Percentiles rank a stretch among this genome's conserved stretches.
Conservation (phyloP, 2,329 filamentous ascomycete genomes). For the Pseudohalonectria lignicola region DNA sequence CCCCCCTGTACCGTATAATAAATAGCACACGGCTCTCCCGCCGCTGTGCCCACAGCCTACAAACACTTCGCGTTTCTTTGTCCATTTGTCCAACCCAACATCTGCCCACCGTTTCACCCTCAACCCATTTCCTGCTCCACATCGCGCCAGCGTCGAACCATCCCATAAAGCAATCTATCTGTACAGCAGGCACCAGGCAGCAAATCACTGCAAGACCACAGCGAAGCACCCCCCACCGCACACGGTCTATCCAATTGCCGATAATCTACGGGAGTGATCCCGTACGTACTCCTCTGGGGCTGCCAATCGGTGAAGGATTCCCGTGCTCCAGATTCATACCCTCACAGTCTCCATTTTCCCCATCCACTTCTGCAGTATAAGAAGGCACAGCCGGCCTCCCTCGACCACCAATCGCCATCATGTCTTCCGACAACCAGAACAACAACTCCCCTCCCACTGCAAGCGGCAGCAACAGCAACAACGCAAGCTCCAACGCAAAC, state of each 20-base stretch:
- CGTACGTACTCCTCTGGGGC: too few relatives aligned
- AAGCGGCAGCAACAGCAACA: slow-evolving; percentile 7
- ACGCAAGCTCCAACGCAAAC: slow-evolving; percentile 11
- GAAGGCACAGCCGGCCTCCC: background rate
- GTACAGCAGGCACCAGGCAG: too few relatives aligned
- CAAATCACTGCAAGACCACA: too few relatives aligned
- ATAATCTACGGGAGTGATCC: too few relatives aligned
- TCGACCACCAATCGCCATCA: slow-evolving; percentile 9
- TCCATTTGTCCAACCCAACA: background rate
- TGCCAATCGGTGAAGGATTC: too few relatives aligned
- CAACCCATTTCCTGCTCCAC: slow-evolving; percentile 8
- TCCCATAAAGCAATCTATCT: too few relatives aligned
- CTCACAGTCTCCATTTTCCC: background rate
- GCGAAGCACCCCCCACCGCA: too few relatives aligned
- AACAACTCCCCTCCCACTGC: slow-evolving; percentile 14
- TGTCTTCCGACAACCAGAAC: slow-evolving; percentile 19
- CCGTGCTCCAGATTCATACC: background rate
- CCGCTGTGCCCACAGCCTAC: too few relatives aligned
- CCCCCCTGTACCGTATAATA: too few relatives aligned
- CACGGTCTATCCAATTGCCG: too few relatives aligned
- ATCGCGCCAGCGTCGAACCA: slow-evolving; percentile 11
- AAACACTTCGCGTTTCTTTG: too few relatives aligned
- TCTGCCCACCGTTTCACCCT: slow-evolving; percentile 8
- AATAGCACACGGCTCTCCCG: too few relatives aligned
- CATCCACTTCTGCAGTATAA: background rate